phyloP scores from a whole-genome alignment of 768 basidiomycete genomes.

The Xerocomus brunneocitrinus region DNA sequence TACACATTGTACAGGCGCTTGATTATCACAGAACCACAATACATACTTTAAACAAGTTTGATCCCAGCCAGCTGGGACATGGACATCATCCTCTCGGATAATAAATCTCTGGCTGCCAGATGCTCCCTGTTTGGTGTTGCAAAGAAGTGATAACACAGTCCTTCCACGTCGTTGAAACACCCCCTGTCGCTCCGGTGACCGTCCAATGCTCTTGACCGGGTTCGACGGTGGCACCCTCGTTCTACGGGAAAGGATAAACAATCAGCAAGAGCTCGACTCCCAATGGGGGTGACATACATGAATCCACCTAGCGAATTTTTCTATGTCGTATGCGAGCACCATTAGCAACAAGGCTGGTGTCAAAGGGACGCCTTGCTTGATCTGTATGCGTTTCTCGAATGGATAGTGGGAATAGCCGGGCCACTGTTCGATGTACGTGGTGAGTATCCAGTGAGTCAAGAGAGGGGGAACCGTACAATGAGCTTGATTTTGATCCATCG shows the following conservation, averaged over 20 bases:
- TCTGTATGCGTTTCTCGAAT: slow-evolving; percentile 35
- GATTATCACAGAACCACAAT: slow-evolving; percentile 6
- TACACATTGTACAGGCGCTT: slow-evolving; percentile 12
- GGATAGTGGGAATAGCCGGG: slow-evolving; percentile 42
- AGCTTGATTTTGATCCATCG: slow-evolving; percentile 35
- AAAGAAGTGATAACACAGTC: slow-evolving; percentile 38
- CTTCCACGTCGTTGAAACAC: slow-evolving; percentile 20
- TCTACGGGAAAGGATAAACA: slow-evolving; percentile 13
- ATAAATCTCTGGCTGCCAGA: slow-evolving; percentile 44
- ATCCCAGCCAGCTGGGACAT: not conserved
- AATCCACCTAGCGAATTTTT: slow-evolving; percentile 29
- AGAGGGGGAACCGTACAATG: slow-evolving; percentile 23
- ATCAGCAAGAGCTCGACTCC: not conserved
- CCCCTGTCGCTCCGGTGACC: slow-evolving; percentile 23
- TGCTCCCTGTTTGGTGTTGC: slow-evolving; percentile 36
- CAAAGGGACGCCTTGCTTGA: slow-evolving; percentile 29
- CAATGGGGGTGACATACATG: slow-evolving; percentile 23
- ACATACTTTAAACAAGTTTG: slow-evolving; percentile 4
- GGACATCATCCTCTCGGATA: slow-evolving; percentile 14
- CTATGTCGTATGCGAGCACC: slow-evolving; percentile 27
- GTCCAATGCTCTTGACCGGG: slow-evolving; percentile 37
- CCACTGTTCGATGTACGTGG: slow-evolving; percentile 33
- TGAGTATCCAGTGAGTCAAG: not conserved
- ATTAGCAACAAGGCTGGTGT: slow-evolving; percentile 31
- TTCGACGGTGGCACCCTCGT: slow-evolving; percentile 27